Evolutionary conservation across 2,329 filamentous ascomycete genomes (phyloP), one percentile per base, ranked within the genome.

Genomic region (Acephala macrosclerotiorum): DNA sequence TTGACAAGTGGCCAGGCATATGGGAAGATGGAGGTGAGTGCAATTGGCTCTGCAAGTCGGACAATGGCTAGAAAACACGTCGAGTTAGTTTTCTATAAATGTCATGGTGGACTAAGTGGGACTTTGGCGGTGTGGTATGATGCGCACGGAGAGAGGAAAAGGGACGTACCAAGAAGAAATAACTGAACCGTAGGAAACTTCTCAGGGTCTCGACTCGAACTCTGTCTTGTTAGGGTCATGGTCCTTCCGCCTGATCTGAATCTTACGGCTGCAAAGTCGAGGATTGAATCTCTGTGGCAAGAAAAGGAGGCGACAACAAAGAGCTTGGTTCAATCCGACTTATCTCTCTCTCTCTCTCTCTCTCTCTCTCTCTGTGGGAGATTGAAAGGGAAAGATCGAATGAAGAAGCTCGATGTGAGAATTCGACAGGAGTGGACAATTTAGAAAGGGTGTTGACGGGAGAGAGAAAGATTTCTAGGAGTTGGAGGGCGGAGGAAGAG

Each of bases 1-100:
- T 92, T 92, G 71, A 95, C 89, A 72, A 95, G 88, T 66, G 91
- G 86, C 91, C 91, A 96, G 66, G 92, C 92, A 79, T 97, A 97
- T 22, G 94, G 94, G 74, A 95, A 96, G 79, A 97, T 96, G 75
- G 92, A 96, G 1, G 94, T 97, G 70, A 97, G 86, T 59, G 94
- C 94, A 73, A 97, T 95, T 25, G 94, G 94, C 79, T 97, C 94
- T 61, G 94, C 92, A 71, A 97, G 88, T 69, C 94, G 93, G 76
- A 96, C 94, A 83, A 97, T 93, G 77, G 93, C 70, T 71, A 49
- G 16, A 56, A 20, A 35, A 60, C 29, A 25, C 29, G 9, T 16
- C 51, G 11, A 65, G 55, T 57, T 33, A 57, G 55, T 38, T 6
- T 57, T 38, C n/a, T 38, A 12, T 22, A 20, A 8, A 49, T 20